Percentiles rank a stretch among this genome's conserved stretches.
Conservation (phyloP, 202 grass and related monocot genomes). For the Panicum virgatum region DNA sequence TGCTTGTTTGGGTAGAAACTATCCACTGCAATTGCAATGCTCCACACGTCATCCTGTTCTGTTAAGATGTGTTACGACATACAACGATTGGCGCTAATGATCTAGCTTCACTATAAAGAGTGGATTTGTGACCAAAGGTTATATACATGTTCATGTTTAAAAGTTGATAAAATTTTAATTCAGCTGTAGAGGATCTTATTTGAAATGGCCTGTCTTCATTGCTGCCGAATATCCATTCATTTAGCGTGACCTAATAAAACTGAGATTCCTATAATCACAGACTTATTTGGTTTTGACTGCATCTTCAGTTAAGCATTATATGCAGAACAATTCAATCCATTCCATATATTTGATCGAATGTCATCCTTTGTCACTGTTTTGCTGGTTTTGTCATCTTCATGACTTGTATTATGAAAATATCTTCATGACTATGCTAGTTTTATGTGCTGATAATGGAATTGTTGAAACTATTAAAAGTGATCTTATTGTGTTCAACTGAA, state of each 20-base stretch:
- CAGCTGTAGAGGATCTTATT: background rate
- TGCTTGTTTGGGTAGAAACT: background rate
- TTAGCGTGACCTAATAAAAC: background rate
- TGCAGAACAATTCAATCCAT: background rate
- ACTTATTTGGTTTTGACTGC: background rate
- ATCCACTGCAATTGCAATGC: background rate
- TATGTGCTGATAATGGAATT: background rate
- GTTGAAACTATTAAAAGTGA: background rate
- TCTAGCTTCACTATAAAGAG: slow-evolving; percentile 1
- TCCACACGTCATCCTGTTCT: background rate
- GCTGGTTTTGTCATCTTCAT: background rate
- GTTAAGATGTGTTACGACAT: background rate
- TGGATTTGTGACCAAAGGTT: background rate
- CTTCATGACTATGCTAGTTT: background rate
- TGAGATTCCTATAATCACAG: background rate
- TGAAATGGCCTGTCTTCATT: background rate
- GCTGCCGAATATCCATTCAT: slow-evolving; percentile 6
- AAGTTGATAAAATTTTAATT: background rate
- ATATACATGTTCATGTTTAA: background rate
- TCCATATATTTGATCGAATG: background rate
- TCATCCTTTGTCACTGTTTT: background rate
- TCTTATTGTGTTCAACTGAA: background rate
- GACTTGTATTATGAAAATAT: background rate
- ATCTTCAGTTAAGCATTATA: slow-evolving; percentile 3
- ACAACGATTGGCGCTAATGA: background rate